These are phyloP conservation scores for Aspergillus persii DNA, from an alignment of 2,329 filamentous ascomycete species.

Conservation along the genomic window DNA sequence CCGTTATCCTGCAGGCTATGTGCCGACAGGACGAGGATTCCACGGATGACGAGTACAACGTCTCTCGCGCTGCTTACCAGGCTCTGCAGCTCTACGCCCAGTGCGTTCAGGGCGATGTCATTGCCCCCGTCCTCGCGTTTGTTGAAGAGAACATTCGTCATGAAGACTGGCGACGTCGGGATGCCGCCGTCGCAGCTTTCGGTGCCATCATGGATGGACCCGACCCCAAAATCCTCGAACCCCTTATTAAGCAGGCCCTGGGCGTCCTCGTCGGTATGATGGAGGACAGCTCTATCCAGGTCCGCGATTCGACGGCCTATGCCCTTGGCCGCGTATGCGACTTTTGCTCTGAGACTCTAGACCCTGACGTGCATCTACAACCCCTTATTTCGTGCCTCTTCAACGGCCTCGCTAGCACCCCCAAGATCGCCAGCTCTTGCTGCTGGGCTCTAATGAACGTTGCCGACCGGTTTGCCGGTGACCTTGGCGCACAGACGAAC, in stretches of 20 bases:
- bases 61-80: conserved; percentile 92
- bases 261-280: conserved; percentile 90
- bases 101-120: conserved; percentile 79
- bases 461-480: conserved; percentile 90
- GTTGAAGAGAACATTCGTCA: conserved; percentile 86
- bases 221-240: conserved; percentile 85
- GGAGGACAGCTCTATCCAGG: conserved; percentile 82
- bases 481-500: conserved; percentile 75
- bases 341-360: conserved; percentile 85
- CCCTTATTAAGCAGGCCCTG: conserved; percentile 92
- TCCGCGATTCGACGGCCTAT: conserved; percentile 94
- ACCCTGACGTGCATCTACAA: conserved; percentile 77
- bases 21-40: conserved; percentile 98
- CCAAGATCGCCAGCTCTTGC: conserved; percentile 97
- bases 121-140: conserved; percentile 81
- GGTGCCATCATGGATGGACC: conserved; percentile 99
- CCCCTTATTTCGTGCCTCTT: conserved; percentile 86
- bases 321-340: conserved; percentile 95
- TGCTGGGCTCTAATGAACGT: conserved; percentile 99
- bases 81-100: conserved; percentile 94
- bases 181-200: conserved; percentile 95
- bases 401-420: conserved; percentile 80
- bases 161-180: conserved; percentile 91
- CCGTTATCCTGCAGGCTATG: conserved; percentile 81
- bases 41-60: conserved; percentile 94